Base-by-base conservation (phyloP, 129 eudicot species). In the Heracleum sosnowskyi region DNA sequence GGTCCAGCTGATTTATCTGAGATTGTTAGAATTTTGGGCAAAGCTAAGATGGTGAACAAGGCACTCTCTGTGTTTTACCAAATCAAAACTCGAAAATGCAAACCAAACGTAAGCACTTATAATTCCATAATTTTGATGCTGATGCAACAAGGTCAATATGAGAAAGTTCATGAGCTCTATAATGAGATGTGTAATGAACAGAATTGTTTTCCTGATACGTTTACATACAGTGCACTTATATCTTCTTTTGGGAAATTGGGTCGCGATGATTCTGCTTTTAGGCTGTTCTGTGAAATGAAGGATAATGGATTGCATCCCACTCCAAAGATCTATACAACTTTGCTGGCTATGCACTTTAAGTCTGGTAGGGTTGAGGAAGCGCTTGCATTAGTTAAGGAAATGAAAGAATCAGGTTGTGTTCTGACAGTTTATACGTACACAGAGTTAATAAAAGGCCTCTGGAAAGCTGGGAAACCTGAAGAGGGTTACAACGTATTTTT, bases 141-240 rank as follows among this genome's bases (percentile, higher is more conserved):
- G 78, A 91, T 95, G 92, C 89, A 90, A 89, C 96, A 91, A 80
- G 96, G 96, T 31, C 96, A 91, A 36, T 86, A 85, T 34, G 97
- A 91, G 53, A 95, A 95, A 79, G 91, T 95, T 79, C 91, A 90
- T 33, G 98, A 95, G 83, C 92, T 95, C 60, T 95, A 95, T 80
- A 91, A 83, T 49, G 98, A 95, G 81, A 95, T 95, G 98, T 95
- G 98, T 75, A 90, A 81, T 62, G 98, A 95, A 83, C 90, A 90
- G 45, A 83, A 85, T 55, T 95, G 98, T 77, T 90, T 86, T 47
- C 97, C 97, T 0, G 96, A 95, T 66, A 90, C 98, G 16, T 77
- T 88, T 49, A 94, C 98, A 2, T 95, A 95, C 82, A 85, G 97
- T 76, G 97, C 96, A n/a, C 82, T 91, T 37, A 91, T 91, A 84